Conservation (phyloP, 2,329 filamentous ascomycete genomes). For the Xylariaceae sp. region DNA sequence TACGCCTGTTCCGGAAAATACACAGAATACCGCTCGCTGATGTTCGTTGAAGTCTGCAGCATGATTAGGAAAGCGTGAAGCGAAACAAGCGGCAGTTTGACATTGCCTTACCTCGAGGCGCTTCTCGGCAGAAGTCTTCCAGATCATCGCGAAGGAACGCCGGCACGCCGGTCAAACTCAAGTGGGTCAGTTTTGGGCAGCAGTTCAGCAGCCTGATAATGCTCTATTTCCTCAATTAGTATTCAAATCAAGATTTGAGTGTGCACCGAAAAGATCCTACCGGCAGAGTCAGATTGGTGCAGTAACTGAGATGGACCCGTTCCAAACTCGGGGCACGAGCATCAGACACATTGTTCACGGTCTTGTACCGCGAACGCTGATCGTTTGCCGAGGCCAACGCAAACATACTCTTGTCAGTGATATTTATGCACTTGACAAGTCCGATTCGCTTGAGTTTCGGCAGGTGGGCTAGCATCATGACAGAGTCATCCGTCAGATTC, state of each 20-base stretch:
- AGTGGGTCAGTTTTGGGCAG: constrained; percentile 86
- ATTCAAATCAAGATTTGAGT: no score
- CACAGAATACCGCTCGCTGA: constrained; percentile 92
- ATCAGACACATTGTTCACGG: constrained; percentile 43
- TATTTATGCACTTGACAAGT: constrained; percentile 84
- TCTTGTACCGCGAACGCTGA: constrained; percentile 44
- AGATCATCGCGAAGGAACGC: constrained; percentile 85
- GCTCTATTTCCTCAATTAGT: constrained; percentile 50
- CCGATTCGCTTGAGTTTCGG: constrained; percentile 94
- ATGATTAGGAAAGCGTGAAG: constrained; percentile 22
- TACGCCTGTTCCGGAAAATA: constrained; percentile 89
- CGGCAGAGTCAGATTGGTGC: constrained; percentile 73
- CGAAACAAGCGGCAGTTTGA: background rate
- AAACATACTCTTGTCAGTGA: constrained; percentile 84
- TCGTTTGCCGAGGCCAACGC: constrained; percentile 70
- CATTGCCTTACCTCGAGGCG: constrained; percentile 58
- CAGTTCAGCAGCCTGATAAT: constrained; percentile 85
- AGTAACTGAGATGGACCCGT: constrained; percentile 94
- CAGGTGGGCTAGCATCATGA: constrained; percentile 74
- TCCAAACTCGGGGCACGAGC: constrained; percentile 67
- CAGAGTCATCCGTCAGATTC: constrained; percentile 80
- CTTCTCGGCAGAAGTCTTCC: constrained; percentile 77
- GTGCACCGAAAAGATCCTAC: constrained; percentile 44
- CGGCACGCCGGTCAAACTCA: constrained; percentile 89
- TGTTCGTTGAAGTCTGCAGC: constrained; percentile 82